A percentile compares a stretch with the other conserved stretches of the same genome.
These are phyloP conservation scores for Coemansia sp. DNA, from an alignment of 192 early-diverging fungal genomes.

Conservation along the genomic window DNA sequence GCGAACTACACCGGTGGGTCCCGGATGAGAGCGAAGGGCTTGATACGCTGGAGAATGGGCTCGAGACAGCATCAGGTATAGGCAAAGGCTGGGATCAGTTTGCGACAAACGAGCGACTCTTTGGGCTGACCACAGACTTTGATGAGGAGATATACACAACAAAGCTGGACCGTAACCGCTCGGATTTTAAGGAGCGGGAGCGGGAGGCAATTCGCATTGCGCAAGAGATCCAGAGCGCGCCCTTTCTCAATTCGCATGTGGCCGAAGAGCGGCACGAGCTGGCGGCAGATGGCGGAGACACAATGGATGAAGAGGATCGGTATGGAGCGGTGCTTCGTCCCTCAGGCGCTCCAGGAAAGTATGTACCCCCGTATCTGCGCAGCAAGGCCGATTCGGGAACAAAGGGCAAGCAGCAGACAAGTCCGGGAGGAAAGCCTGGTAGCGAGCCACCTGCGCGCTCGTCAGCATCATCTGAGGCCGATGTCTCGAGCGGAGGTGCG, in stretches of 20 bases:
- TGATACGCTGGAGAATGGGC: constrained; percentile 21
- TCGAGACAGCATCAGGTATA: constrained; percentile 8
- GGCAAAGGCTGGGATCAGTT: constrained; percentile 90
- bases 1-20: constrained; percentile 84
- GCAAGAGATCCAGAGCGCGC: constrained; percentile 79
- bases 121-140: constrained; percentile 95
- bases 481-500: background rate
- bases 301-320: constrained; percentile 87
- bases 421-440: background rate
- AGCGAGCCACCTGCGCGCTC: constrained; percentile 2
- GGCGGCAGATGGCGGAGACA: constrained; percentile 56
- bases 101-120: constrained; percentile 85
- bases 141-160: constrained; percentile 97
- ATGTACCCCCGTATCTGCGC: constrained; percentile 82
- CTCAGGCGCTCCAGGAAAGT: constrained; percentile 68
- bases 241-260: constrained; percentile 78
- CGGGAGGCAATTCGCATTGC: constrained; percentile 84
- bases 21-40: constrained; percentile 61
- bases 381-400: constrained; percentile 33
- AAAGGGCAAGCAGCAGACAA: background rate
- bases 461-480: constrained; percentile 4
- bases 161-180: constrained; percentile 75
- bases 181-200: constrained; percentile 85
- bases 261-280: constrained; percentile 83
- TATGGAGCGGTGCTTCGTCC: constrained; percentile 80